Evolutionary conservation across 1,139 yeast species (phyloP).

Genomic region (Yamadazyma kanchanaburiensis): DNA sequence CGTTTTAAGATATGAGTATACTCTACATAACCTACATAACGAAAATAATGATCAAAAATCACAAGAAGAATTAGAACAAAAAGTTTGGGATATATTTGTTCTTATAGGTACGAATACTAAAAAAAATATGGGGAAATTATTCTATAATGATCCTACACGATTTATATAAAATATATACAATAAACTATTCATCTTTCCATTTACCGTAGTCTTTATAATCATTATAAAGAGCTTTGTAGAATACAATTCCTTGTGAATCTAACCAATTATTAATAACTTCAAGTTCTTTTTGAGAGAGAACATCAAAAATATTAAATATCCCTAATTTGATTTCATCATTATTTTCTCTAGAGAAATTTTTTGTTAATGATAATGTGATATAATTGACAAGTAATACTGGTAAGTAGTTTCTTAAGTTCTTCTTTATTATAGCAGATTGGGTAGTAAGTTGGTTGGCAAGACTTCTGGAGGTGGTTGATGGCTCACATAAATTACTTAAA

Average conservation of each 20-base stretch:
- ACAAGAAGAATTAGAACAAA: slow-evolving; percentile 27
- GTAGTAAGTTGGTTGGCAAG: slow-evolving; percentile 45
- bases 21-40: slow-evolving; percentile 23
- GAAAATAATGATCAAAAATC: slow-evolving; percentile 9
- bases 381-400: slow-evolving; percentile 61
- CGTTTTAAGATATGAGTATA: slow-evolving; percentile 51
- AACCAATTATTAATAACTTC: slow-evolving; percentile 63
- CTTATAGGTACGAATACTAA: slow-evolving; percentile 17
- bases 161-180: slow-evolving; percentile 7
- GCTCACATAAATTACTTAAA: slow-evolving; percentile 71
- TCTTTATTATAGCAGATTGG: slow-evolving; percentile 51
- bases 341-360: slow-evolving; percentile 44
- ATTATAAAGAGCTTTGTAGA: slow-evolving; percentile 63
- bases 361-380: slow-evolving; percentile 48
- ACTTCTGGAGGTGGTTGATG: slow-evolving; percentile 26
- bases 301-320: slow-evolving; percentile 62
- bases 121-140: slow-evolving; percentile 26
- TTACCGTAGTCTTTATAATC: slow-evolving; percentile 78
- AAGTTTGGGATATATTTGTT: slow-evolving; percentile 36
- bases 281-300: slow-evolving; percentile 66
- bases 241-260: slow-evolving; percentile 67
- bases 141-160: slow-evolving; percentile 29
- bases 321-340: slow-evolving; percentile 56
- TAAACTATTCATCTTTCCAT: slow-evolving; percentile 61
- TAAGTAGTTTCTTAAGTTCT: slow-evolving; percentile 58